Evolutionary conservation across 2,329 filamentous ascomycete genomes (phyloP).

Genomic region (Albophoma yamanashiensis): DNA sequence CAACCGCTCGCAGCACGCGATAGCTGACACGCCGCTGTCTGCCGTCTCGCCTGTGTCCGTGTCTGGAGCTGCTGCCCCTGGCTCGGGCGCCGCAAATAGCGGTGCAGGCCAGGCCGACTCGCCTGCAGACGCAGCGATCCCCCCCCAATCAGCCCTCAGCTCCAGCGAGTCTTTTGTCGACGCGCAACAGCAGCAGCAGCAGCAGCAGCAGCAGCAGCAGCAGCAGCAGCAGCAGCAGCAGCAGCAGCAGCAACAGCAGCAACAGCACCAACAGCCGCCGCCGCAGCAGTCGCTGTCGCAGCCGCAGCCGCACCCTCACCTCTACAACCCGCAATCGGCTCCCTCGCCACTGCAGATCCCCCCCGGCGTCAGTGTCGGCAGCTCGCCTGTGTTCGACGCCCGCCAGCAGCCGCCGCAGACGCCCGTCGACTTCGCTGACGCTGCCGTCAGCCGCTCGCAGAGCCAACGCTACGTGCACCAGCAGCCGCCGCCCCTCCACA

Average conservation of each 20-base stretch:
- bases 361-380: slow-evolving; percentile 10
- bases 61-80: not conserved
- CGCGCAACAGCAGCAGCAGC: slow-evolving; percentile 14
- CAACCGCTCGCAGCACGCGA: slow-evolving; percentile 46
- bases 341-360: slow-evolving; percentile 20
- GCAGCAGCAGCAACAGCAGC: too few relatives aligned
- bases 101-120: slow-evolving; percentile 15
- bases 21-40: slow-evolving; percentile 31
- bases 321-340: slow-evolving; percentile 18
- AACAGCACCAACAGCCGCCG: too few relatives aligned
- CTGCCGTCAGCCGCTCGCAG: slow-evolving; percentile 32
- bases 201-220: too few relatives aligned
- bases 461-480: slow-evolving; percentile 34
- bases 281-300: too few relatives aligned
- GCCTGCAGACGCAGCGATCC: slow-evolving; percentile 17
- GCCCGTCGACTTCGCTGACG: slow-evolving; percentile 31
- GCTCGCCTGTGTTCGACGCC: slow-evolving; percentile 18
- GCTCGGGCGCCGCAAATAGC: slow-evolving; percentile 1
- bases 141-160: slow-evolving; percentile 34
- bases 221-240: too few relatives aligned
- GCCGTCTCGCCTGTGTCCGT: not conserved
- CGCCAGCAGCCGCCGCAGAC: slow-evolving; percentile 21
- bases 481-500: slow-evolving; percentile 7
- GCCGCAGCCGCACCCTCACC: slow-evolving; percentile 19
- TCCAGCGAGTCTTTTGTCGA: slow-evolving; percentile 36